Base-by-base conservation (phyloP, 1,139 yeast genomes). In the Meyerozyma guilliermondii region DNA sequence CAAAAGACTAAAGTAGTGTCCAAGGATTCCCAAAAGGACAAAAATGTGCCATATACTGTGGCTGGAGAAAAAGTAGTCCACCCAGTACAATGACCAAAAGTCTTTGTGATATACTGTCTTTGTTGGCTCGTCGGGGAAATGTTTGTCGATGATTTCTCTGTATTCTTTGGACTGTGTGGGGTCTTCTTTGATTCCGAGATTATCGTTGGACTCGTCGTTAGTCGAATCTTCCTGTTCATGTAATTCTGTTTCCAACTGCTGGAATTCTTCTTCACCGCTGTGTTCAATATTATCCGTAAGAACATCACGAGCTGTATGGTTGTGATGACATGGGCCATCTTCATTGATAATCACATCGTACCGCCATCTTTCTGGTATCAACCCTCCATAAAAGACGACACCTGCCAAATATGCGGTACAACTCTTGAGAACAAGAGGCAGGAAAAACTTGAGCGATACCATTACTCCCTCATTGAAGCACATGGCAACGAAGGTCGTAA, bases 21-120 rank as follows among this genome's bases (percentile, higher is more conserved):
- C 95, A 45, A 87, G 65, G 20, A 89, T 80, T 2, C 98, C 98
- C 31, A 86, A 74, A 31, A 92, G 78, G 35, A 92, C 98, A 58
- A 87, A 87, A 14, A 88, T 62, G 63, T 92, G 98, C 98, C 98
- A 92, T 29, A 92, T 68, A 56, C 88, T 89, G 63, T 92, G 98
- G 40, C 96, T 87, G 30, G 81, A 76, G 46, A 82, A 71, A 24
- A 75, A 62, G 59, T 84, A 85, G 54, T 85, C 94, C 8, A 83
- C 83, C 92, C 96, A 89, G 94, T 84, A 92, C 56, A 81, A 72
- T 26, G 87, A 84, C 54, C 70, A 66, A 62, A 81, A 81, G 50
- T 66, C 80, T 29, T 62, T 58, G 35, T 62, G 61, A 49, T 70
- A 66, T 7, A 72, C 70, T 1, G 82, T 72, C 20, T 53, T 49